These are phyloP conservation scores for Boletus barrowsii DNA, from an alignment of 768 basidiomycete species.

Conservation along the genomic window DNA sequence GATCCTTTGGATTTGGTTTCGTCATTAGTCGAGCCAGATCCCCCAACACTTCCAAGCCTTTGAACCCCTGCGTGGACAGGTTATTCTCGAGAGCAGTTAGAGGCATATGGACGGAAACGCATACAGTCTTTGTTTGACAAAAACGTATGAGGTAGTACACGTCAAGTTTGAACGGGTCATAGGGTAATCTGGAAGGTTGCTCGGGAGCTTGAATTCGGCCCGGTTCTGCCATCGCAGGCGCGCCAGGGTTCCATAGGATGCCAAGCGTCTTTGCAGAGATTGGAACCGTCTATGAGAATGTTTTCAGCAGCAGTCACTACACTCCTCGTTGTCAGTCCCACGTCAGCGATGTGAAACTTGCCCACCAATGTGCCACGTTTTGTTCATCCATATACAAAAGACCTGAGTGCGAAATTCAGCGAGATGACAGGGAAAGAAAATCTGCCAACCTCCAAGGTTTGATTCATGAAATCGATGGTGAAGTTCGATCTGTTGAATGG, in stretches of 20 bases:
- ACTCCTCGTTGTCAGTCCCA: neutral
- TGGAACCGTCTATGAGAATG: conserved; percentile 29
- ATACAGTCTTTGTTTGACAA: conserved; percentile 17
- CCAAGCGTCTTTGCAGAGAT: conserved; percentile 26
- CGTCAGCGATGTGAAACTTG: too few relatives aligned
- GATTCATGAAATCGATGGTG: conserved; percentile 26
- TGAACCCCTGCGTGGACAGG: conserved; percentile 1
- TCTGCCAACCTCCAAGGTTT: conserved; percentile 23
- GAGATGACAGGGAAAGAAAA: too few relatives aligned
- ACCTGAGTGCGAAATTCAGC: conserved; percentile 14
- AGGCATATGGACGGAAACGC: neutral
- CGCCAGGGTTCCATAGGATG: conserved; percentile 19
- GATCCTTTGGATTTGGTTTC: conserved; percentile 3
- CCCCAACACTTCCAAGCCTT: neutral
- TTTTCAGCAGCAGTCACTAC: conserved; percentile 29
- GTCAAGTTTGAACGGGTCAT: conserved; percentile 32
- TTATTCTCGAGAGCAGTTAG: neutral
- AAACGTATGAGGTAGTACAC: conserved; percentile 27
- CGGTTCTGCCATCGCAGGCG: conserved; percentile 10
- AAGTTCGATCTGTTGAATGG: conserved; percentile 23
- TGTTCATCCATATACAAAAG: conserved; percentile 35
- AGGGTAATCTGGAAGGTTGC: conserved; percentile 16
- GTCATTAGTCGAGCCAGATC: conserved; percentile 8
- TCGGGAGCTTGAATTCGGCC: conserved; percentile 24
- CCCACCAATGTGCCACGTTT: conserved; percentile 35